A percentile compares a stretch with the other conserved stretches of the same genome.
phyloP scores from a whole-genome alignment of 108 stramenopile species.

The Schizochytrium sp. region DNA sequence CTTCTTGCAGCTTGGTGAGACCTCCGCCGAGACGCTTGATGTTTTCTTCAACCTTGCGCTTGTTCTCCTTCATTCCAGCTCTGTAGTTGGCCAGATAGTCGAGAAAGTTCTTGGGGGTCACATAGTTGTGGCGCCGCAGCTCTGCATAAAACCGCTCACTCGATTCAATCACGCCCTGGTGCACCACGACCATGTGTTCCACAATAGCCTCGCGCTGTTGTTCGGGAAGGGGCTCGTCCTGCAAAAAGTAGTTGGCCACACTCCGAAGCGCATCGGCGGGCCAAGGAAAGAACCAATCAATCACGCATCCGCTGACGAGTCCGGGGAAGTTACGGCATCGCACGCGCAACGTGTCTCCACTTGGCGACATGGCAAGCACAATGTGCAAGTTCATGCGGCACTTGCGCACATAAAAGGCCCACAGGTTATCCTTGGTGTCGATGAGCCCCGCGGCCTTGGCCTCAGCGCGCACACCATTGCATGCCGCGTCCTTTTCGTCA shows the following conservation, averaged over 20 bases:
- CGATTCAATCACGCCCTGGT: conserved; percentile 34
- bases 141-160: conserved; percentile 43
- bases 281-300: conserved; percentile 69
- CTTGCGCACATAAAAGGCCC: conserved; percentile 51
- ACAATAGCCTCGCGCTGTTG: conserved; percentile 39
- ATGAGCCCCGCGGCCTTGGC: conserved; percentile 43
- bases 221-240: conserved; percentile 45
- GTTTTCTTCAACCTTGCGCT: conserved; percentile 25
- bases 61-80: conserved; percentile 10
- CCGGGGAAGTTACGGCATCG: conserved; percentile 65
- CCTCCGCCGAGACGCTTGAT: conserved; percentile 56
- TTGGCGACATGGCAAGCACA: conserved; percentile 60
- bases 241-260: conserved; percentile 55
- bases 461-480: conserved; percentile 39
- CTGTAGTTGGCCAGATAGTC: conserved; percentile 57
- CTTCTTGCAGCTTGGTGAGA: conserved; percentile 55
- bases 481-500: conserved; percentile 42
- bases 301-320: conserved; percentile 52
- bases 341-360: conserved; percentile 56
- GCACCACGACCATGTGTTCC: conserved; percentile 53
- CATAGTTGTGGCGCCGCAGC: conserved; percentile 59
- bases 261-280: conserved; percentile 52
- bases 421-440: conserved; percentile 52
- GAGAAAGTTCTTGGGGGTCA: conserved; percentile 63
- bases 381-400: conserved; percentile 59